Evolutionary conservation across 192 early-diverging fungal species (phyloP).

Genomic region (Lobulomyces angularis): DNA sequence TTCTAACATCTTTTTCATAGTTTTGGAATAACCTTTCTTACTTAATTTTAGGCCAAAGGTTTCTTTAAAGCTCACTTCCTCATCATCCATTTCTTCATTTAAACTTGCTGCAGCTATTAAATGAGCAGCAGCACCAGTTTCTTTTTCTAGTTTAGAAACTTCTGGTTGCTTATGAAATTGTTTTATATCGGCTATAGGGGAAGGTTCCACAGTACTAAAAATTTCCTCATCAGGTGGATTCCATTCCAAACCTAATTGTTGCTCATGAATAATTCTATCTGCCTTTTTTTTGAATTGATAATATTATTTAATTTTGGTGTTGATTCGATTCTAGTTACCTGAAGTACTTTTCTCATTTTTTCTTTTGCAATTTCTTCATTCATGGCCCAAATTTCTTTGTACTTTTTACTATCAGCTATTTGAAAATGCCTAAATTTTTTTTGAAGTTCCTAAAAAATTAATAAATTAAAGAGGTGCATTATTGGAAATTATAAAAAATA

Average conservation of each 20-base stretch:
- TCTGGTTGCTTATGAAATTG: no score
- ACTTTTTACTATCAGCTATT: constrained; percentile 29
- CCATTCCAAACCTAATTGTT: constrained; percentile 45
- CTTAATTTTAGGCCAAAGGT: constrained; percentile 15
- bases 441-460: constrained; percentile 28
- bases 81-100: neutral
- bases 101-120: neutral
- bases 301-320: neutral
- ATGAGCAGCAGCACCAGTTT: constrained; percentile 1
- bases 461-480: neutral
- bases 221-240: constrained; percentile 24
- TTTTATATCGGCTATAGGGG: no score
- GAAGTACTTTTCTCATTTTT: constrained; percentile 39
- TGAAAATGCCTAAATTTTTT: constrained; percentile 51
- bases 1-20: constrained; percentile 32
- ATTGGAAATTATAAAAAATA: neutral
- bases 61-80: constrained; percentile 8
- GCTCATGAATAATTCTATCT: constrained; percentile 42
- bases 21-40: constrained; percentile 16
- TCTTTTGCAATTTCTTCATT: constrained; percentile 38
- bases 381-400: constrained; percentile 39
- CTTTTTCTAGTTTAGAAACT: neutral
- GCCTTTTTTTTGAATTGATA: constrained; percentile 10
- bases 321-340: constrained; percentile 5
- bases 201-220: constrained; percentile 26